phyloP scores from a whole-genome alignment of 176 grass and related monocot species.

The Triticum timopheevii region DNA sequence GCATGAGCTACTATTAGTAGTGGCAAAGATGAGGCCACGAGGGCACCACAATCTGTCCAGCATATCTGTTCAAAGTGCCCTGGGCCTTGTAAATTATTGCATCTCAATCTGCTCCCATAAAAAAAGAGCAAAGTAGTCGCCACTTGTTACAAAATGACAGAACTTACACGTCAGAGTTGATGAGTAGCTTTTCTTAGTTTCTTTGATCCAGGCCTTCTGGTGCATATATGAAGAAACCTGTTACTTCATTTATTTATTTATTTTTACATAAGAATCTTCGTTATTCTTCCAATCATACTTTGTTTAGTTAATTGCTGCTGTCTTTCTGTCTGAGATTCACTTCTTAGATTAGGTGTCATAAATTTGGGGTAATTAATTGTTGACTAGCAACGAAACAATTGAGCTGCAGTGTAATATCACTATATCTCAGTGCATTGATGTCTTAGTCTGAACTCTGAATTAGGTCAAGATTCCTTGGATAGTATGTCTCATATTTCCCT shows the following conservation, averaged over 20 bases:
- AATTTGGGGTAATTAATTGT: background rate
- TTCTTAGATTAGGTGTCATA: background rate
- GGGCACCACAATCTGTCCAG: constrained; percentile 24
- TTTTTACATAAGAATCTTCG: background rate
- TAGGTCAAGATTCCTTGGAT: constrained; percentile 19
- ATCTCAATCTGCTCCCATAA: constrained; percentile 10
- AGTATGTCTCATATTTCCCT: background rate
- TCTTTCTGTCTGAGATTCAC: constrained; percentile 21
- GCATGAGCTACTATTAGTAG: constrained; percentile 7
- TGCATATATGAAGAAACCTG: constrained; percentile 16
- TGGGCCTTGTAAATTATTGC: constrained; percentile 11
- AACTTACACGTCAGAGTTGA: background rate
- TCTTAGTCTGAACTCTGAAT: constrained; percentile 13
- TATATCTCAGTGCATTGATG: background rate
- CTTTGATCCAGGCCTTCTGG: background rate
- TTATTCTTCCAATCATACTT: background rate
- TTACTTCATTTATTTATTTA: background rate
- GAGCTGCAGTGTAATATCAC: constrained; percentile 8
- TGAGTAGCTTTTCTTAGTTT: constrained; percentile 15
- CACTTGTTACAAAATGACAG: constrained; percentile 29
- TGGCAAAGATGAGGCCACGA: constrained; percentile 20
- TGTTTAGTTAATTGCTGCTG: background rate
- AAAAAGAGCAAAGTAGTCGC: constrained; percentile 6
- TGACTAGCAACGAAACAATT: background rate
- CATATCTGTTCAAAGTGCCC: background rate